Evolutionary conservation across 805 yeast species (phyloP).

Genomic region (Brettanomyces naardenensis): DNA sequence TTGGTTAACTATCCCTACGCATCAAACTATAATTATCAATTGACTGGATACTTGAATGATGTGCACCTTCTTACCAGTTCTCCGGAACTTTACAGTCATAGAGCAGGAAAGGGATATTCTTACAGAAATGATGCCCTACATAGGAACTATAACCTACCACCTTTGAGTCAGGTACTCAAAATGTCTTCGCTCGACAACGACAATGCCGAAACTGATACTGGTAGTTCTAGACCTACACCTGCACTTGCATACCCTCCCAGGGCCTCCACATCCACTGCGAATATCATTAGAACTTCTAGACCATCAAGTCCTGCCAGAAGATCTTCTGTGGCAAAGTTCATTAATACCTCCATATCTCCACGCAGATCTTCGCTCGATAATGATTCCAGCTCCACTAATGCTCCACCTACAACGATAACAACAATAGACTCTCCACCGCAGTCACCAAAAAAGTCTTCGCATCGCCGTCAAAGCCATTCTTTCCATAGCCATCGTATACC

Average conservation of each 20-base stretch:
- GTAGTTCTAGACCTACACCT: too few relatives aligned
- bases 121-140: constrained; percentile 17
- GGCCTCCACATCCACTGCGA: background rate
- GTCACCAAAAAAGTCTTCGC: background rate
- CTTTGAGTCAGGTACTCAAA: constrained; percentile 10
- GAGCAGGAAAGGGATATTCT: constrained; percentile 14
- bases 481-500: constrained; percentile 9
- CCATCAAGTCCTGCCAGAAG: background rate
- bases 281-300: background rate
- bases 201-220: too few relatives aligned
- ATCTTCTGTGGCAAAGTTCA: constrained; percentile 1
- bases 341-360: constrained; percentile 2
- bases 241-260: constrained; percentile 4
- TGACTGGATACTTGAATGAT: constrained; percentile 40
- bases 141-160: constrained; percentile 16
- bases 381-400: background rate
- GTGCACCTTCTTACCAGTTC: constrained; percentile 41
- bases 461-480: constrained; percentile 3
- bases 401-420: background rate
- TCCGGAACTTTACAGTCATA: constrained; percentile 31
- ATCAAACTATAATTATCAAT: constrained; percentile 42
- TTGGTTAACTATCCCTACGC: constrained; percentile 43
- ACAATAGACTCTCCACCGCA: background rate
- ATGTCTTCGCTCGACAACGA: too few relatives aligned
- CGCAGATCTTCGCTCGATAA: background rate